phyloP scores from a whole-genome alignment of 306 rosid species.

The Luffa acutangula region DNA sequence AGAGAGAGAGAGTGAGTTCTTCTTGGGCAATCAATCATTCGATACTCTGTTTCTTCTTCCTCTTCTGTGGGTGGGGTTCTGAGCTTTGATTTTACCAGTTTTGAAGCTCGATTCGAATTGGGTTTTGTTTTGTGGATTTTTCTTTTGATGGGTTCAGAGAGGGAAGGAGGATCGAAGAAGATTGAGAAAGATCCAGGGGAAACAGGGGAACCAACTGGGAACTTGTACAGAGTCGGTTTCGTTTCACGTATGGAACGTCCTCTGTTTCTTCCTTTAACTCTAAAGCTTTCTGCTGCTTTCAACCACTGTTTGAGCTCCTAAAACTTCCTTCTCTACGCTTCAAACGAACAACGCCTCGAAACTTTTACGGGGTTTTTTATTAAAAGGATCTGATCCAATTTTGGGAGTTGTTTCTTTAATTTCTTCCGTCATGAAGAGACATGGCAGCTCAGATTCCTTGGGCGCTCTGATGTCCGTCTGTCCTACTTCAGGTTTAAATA shows the following conservation, averaged over 20 bases:
- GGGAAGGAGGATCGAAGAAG: conserved; percentile 1
- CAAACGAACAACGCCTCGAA: not conserved
- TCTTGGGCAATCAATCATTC: not conserved
- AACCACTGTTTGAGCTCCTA: not conserved
- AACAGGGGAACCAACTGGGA: not conserved
- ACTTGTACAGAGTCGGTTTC: not conserved
- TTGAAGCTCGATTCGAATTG: not conserved
- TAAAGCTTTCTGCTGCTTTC: not conserved
- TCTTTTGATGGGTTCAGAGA: conserved; percentile 6
- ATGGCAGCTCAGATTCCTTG: conserved; percentile 32
- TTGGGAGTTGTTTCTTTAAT: not conserved
- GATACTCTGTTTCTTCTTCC: not conserved
- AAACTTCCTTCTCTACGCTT: not conserved
- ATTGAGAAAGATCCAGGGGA: conserved; percentile 9
- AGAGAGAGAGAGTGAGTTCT: not conserved
- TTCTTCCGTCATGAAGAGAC: conserved; percentile 35
- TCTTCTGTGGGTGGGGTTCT: not conserved
- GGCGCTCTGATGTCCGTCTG: conserved; percentile 34
- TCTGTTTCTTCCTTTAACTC: not conserved
- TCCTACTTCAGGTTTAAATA: conserved; percentile 41
- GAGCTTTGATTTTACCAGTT: not conserved
- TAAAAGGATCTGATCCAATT: not conserved
- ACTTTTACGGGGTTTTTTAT: not conserved
- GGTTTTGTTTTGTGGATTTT: not conserved
- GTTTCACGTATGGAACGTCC: not conserved